Percentiles rank a stretch among this genome's conserved stretches.
phyloP scores from a whole-genome alignment of 116 monocot species.

The Phalaenopsis hybrid region DNA sequence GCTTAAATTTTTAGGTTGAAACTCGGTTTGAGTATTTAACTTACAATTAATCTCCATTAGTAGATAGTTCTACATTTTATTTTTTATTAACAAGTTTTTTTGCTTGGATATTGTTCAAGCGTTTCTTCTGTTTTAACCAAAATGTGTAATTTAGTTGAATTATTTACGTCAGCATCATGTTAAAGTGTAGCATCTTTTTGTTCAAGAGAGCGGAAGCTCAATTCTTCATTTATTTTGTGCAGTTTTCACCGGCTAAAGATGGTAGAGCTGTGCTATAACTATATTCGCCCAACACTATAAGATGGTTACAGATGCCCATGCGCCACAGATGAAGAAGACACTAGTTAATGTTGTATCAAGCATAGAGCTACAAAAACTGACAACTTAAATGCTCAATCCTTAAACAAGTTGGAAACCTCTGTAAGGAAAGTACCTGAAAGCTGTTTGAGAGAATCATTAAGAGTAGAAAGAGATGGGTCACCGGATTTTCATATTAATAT shows the following conservation, averaged over 20 bases:
- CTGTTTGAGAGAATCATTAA: background rate
- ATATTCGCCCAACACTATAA: too few species aligned
- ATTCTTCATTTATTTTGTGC: background rate
- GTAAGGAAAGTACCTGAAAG: constrained; percentile 2
- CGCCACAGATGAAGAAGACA: background rate
- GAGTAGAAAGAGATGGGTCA: background rate
- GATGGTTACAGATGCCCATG: background rate
- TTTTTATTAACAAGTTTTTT: background rate
- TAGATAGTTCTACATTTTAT: background rate
- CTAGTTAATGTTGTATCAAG: background rate
- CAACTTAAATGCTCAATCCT: background rate
- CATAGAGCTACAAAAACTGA: background rate
- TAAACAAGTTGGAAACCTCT: background rate
- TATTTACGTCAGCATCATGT: background rate
- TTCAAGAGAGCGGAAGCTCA: background rate
- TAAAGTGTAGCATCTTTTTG: background rate
- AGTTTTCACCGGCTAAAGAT: background rate
- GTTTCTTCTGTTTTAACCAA: background rate
- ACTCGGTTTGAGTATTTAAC: background rate
- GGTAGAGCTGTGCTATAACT: background rate
- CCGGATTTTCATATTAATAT: background rate
- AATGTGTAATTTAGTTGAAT: background rate
- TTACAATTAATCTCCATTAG: background rate
- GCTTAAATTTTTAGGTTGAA: background rate
- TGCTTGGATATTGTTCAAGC: background rate